Percentiles rank a stretch among this genome's conserved stretches.
phyloP scores from a whole-genome alignment of 139 green algal genomes.

The Chlorella sp. region DNA sequence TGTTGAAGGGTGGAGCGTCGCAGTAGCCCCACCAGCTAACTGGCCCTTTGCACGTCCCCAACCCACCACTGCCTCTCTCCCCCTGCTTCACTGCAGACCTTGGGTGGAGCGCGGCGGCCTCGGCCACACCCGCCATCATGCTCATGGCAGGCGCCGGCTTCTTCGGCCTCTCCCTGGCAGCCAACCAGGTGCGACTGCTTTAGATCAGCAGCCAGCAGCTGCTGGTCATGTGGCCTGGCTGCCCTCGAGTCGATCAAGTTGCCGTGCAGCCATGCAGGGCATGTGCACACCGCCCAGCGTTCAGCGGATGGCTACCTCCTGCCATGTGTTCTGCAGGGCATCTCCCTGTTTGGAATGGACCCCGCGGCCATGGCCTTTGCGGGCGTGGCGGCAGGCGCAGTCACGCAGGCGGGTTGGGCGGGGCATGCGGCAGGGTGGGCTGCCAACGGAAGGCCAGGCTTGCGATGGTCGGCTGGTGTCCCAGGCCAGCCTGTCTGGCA shows the following conservation, averaged over 20 bases:
- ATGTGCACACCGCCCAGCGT: too few relatives aligned
- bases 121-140: slow-evolving; percentile 75
- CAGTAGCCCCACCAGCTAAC: too few relatives aligned
- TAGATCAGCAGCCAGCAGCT: too few relatives aligned
- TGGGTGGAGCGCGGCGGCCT: slow-evolving; percentile 75
- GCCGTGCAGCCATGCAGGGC: too few relatives aligned
- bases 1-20: too few relatives aligned
- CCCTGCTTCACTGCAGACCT: slow-evolving; percentile 22
- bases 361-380: slow-evolving; percentile 56
- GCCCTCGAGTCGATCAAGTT: too few relatives aligned
- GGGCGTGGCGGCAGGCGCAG: slow-evolving; percentile 66
- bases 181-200: slow-evolving; percentile 17
- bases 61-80: background rate
- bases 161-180: slow-evolving; percentile 68
- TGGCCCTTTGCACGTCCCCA: background rate
- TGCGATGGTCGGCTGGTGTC: too few relatives aligned
- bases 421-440: slow-evolving; percentile 40
- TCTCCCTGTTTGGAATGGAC: slow-evolving; percentile 35
- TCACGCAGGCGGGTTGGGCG: slow-evolving; percentile 61
- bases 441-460: too few relatives aligned
- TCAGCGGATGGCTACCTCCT: too few relatives aligned
- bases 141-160: slow-evolving; percentile 68
- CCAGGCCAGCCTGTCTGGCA: too few relatives aligned
- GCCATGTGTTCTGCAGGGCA: too few relatives aligned
- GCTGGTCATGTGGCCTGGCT: too few relatives aligned